Evolutionary conservation across 1,284 basidiomycete species (phyloP).

Genomic region (Trichosporon asahii): DNA sequence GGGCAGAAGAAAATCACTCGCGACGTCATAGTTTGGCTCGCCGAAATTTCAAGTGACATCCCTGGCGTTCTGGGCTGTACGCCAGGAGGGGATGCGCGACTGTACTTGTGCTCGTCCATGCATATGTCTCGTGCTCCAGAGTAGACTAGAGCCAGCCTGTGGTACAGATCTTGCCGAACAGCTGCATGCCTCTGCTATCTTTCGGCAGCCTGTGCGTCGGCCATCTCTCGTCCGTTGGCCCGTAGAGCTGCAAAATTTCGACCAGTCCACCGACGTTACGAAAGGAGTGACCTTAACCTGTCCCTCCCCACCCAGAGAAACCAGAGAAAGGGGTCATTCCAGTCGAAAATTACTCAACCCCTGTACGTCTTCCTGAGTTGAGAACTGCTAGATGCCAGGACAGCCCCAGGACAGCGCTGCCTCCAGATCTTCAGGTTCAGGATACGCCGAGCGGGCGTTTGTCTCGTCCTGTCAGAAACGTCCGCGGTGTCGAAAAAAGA

Average conservation of each 20-base stretch:
- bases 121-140: too few species aligned
- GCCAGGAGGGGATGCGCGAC: background rate
- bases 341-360: background rate
- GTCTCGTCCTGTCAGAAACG: background rate
- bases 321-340: too few species aligned
- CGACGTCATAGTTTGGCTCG: background rate
- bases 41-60: background rate
- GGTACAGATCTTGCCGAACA: background rate
- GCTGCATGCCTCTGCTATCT: background rate
- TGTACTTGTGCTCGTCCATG: background rate
- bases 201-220: too few species aligned
- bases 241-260: background rate
- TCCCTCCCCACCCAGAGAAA: background rate
- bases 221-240: background rate
- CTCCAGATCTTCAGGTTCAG: background rate
- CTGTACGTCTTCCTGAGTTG: too few species aligned
- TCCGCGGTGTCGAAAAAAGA: background rate
- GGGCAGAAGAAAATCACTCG: background rate
- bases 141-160: background rate
- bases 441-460: background rate
- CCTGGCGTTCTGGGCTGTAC: background rate
- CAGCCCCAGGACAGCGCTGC: background rate
- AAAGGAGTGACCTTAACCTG: background rate
- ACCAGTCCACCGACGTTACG: background rate
- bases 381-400: background rate